Base-by-base conservation (phyloP, 129 eudicot genomes). In the Helianthus tuberosus region DNA sequence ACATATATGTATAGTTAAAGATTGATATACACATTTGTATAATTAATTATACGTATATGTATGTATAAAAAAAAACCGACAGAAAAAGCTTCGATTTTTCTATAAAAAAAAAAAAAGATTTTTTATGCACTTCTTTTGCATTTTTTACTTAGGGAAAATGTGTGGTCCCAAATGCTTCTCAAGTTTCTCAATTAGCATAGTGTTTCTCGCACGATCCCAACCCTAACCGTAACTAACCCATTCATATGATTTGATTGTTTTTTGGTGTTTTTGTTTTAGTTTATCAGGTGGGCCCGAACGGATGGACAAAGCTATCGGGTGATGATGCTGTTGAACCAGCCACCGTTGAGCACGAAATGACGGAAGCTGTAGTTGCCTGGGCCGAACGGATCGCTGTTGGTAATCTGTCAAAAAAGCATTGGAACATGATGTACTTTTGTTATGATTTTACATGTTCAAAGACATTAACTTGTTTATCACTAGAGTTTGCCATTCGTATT, bases 261-360 rank as follows among this genome's bases (percentile, higher is more conserved):
- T 29, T 41, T 53, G 8, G 15, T 66, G 25, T 20, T 64, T 48
- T 48, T 13, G 59, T 55, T 60, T 41, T 39, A 93, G 96, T 93
- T 54, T 93, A 93, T 73, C 87, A 94, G n/a, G 97, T 94, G 47
- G 98, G 98, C 11, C 96, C 98, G 49, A 71, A 63, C 66, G 98
- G 98, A 77, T 93, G 98, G 98, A 88, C 86, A 67, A 93, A 93
- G 80, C 75, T 90, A 17, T 88, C 98, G 2, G 98, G 97, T 3
- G 98, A 93, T 61, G 98, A 90, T 53, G 97, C 97, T 1, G 96
- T 94, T 57, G 89, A 79, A 64, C 80, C 91, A 3, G 72, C 89
- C 27, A 64, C 74, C 2, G 87, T 90, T 27, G 97, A 94, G 54
- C 97, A 94, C 36, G 98, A 94, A 78, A 94, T 94, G 98, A 39